phyloP scores from a whole-genome alignment of 2,329 filamentous ascomycete genomes.

The Pestalotiopsis sp. region DNA sequence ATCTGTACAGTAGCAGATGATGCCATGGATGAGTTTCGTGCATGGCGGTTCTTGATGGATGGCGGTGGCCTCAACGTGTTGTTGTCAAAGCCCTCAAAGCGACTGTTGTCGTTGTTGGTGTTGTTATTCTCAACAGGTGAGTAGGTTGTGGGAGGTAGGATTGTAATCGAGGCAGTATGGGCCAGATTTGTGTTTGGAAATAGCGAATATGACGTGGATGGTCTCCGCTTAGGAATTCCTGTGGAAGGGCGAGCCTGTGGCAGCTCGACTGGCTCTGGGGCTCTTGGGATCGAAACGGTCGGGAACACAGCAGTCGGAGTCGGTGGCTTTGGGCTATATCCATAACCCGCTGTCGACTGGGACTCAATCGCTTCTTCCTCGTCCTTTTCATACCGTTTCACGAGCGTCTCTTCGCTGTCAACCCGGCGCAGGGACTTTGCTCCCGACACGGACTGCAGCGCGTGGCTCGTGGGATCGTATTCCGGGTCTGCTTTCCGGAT shows the following conservation, averaged over 20 bases:
- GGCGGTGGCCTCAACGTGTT: slow-evolving; percentile 43
- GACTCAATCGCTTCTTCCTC: slow-evolving; percentile 28
- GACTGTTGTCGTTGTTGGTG: slow-evolving; percentile 15
- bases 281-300: slow-evolving; percentile 20
- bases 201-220: slow-evolving; percentile 37
- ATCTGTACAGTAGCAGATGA: slow-evolving; percentile 73
- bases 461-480: slow-evolving; percentile 33
- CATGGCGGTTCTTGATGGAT: slow-evolving; percentile 46
- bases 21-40: slow-evolving; percentile 60
- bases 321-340: slow-evolving; percentile 31
- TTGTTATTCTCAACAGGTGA: slow-evolving; percentile 24
- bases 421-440: slow-evolving; percentile 29
- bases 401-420: slow-evolving; percentile 35
- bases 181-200: slow-evolving; percentile 35
- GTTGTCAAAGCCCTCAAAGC: slow-evolving; percentile 17
- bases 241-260: slow-evolving; percentile 21
- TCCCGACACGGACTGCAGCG: slow-evolving; percentile 33
- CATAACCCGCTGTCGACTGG: not conserved
- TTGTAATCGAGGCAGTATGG: slow-evolving; percentile 33
- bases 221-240: slow-evolving; percentile 21
- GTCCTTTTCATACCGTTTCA: slow-evolving; percentile 29
- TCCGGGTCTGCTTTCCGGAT: slow-evolving; percentile 19
- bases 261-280: slow-evolving; percentile 32
- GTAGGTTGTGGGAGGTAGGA: slow-evolving; percentile 51
- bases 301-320: slow-evolving; percentile 33